Percentiles rank a stretch among this genome's conserved stretches.
phyloP scores from a whole-genome alignment of 495 filamentous ascomycete genomes.

The Letharia lupina region DNA sequence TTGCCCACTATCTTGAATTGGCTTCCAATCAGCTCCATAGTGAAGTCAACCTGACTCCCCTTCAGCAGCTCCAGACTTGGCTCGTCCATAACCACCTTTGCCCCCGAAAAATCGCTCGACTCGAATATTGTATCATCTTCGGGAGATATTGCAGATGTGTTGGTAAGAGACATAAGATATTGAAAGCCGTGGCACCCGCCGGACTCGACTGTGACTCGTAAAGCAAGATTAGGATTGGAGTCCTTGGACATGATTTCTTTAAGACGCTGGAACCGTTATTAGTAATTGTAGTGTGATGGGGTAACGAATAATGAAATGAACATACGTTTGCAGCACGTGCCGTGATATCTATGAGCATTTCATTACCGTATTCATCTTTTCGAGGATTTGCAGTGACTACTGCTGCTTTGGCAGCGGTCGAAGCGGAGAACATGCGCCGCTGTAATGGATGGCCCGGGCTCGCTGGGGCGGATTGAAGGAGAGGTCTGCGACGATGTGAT shows the following conservation, averaged over 20 bases:
- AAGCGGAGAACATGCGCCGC: constrained; percentile 16
- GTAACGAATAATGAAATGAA: constrained; percentile 17
- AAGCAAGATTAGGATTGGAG: constrained; percentile 68
- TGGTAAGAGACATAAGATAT: constrained; percentile 83
- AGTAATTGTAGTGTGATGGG: constrained; percentile 8
- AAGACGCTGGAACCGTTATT: constrained; percentile 50
- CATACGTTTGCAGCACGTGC: constrained; percentile 69
- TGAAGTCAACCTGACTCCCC: constrained; percentile 91
- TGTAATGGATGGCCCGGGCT: constrained; percentile 4
- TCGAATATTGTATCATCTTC: constrained; percentile 70
- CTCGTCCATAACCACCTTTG: constrained; percentile 84
- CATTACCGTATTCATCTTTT: constrained; percentile 68
- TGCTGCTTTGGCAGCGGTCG: constrained; percentile 25
- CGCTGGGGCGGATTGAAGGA: not conserved
- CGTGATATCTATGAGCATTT: constrained; percentile 73
- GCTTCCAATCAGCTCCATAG: constrained; percentile 92
- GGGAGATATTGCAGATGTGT: constrained; percentile 44
- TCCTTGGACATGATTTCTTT: constrained; percentile 55
- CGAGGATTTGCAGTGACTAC: constrained; percentile 52
- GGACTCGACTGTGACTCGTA: constrained; percentile 82
- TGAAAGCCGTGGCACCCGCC: constrained; percentile 98
- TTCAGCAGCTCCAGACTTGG: constrained; percentile 81
- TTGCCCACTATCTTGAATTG: constrained; percentile 97
- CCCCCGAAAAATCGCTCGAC: constrained; percentile 32
- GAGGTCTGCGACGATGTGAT: not conserved